A percentile compares a stretch with the other conserved stretches of the same genome.
These are phyloP conservation scores for Leccinum uliginosum DNA, from an alignment of 768 basidiomycete species.

Conservation along the genomic window DNA sequence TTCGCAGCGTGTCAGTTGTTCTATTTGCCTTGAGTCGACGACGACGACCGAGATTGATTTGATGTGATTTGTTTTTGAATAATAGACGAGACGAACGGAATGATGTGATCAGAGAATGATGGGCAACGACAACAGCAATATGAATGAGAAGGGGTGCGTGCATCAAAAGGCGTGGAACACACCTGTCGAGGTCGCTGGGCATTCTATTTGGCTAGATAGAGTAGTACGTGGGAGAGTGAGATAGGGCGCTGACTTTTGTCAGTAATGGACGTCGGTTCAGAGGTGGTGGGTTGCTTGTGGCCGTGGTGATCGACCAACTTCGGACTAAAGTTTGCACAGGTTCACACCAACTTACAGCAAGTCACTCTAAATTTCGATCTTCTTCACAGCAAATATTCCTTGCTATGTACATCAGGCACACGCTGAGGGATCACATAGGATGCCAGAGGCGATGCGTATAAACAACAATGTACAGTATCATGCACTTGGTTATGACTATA, in stretches of 20 bases:
- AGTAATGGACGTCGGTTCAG: background rate
- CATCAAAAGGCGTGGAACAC: slow-evolving; percentile 32
- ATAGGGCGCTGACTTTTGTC: slow-evolving; percentile 29
- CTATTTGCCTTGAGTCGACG: slow-evolving; percentile 71
- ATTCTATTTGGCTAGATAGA: slow-evolving; percentile 28
- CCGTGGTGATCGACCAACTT: slow-evolving; percentile 19
- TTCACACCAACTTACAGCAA: slow-evolving; percentile 5
- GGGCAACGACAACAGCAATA: slow-evolving; percentile 4
- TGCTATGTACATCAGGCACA: slow-evolving; percentile 26
- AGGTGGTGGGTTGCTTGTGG: slow-evolving; percentile 17
- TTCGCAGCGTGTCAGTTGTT: slow-evolving; percentile 88
- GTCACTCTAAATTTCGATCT: slow-evolving; percentile 5
- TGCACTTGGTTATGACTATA: slow-evolving; percentile 29
- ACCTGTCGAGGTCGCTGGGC: slow-evolving; percentile 59
- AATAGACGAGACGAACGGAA: slow-evolving; percentile 1
- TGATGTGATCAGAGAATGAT: slow-evolving; percentile 28
- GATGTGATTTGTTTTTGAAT: background rate
- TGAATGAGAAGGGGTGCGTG: slow-evolving; percentile 18
- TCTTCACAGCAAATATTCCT: slow-evolving; percentile 8
- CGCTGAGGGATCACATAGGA: slow-evolving; percentile 8
- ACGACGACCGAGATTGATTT: slow-evolving; percentile 13
- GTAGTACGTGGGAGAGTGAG: slow-evolving; percentile 2
- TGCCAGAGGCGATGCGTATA: slow-evolving; percentile 18
- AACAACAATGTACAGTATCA: slow-evolving; percentile 32
- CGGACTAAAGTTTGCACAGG: slow-evolving; percentile 2